A percentile compares a stretch with the other conserved stretches of the same genome.
Evolutionary conservation across 2,329 filamentous ascomycete species (phyloP).

Genomic region (Apiospora rasikravindrae): DNA sequence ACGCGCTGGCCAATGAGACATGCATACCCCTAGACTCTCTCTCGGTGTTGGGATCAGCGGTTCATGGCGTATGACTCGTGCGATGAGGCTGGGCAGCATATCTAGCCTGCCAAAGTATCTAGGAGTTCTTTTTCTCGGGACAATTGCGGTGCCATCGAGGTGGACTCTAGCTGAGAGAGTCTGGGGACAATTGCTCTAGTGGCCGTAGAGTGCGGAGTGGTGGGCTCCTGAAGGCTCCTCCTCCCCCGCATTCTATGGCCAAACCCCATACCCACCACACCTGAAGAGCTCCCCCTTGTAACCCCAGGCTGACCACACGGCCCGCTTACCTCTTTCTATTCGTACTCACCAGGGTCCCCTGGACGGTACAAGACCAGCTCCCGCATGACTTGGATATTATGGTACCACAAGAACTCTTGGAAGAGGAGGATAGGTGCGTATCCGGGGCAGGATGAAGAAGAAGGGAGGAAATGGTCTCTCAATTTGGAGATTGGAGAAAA

Average conservation of each 20-base stretch:
- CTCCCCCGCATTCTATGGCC: not conserved
- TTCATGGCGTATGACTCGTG: slow-evolving; percentile 2
- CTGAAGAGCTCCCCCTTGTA: not conserved
- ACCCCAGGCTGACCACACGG: not conserved
- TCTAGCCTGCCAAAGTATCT: not conserved
- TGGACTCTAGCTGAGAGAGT: not conserved
- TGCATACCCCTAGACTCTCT: not conserved
- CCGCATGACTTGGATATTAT: slow-evolving; percentile 10
- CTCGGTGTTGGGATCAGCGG: not conserved
- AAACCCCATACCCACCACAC: slow-evolving; percentile 13
- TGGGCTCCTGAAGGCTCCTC: not conserved
- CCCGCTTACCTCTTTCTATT: not conserved
- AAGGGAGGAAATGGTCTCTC: not conserved
- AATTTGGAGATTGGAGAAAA: not conserved
- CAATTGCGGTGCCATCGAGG: not conserved
- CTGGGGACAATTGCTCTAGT: not conserved
- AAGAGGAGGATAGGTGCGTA: not conserved
- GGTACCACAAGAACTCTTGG: not conserved
- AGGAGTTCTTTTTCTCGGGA: not conserved
- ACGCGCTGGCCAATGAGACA: not conserved
- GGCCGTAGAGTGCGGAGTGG: slow-evolving; percentile 7
- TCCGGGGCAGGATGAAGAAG: not conserved
- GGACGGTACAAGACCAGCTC: not conserved
- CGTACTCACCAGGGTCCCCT: not conserved
- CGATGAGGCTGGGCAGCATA: not conserved